phyloP scores from a whole-genome alignment of 805 yeast genomes.

The Pichia sporocuriosa region DNA sequence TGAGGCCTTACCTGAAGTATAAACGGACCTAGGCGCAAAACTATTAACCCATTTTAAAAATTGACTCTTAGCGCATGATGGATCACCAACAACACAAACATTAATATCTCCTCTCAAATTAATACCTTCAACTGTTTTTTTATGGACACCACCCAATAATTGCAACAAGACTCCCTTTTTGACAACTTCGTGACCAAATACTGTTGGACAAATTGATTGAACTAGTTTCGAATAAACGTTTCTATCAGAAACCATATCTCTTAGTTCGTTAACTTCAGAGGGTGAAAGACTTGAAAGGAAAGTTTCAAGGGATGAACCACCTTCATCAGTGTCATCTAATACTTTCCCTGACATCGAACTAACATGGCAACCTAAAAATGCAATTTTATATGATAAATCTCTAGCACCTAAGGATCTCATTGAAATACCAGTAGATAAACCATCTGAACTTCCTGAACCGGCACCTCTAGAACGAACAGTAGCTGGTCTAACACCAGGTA shows the following conservation, averaged over 20 bases:
- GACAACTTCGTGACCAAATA: slow-evolving; percentile 90
- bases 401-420: slow-evolving; percentile 87
- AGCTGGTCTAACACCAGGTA: slow-evolving; percentile 91
- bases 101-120: slow-evolving; percentile 94
- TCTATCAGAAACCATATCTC: slow-evolving; percentile 84
- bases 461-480: slow-evolving; percentile 56
- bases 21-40: slow-evolving; percentile 89
- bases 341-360: slow-evolving; percentile 45
- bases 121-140: slow-evolving; percentile 87
- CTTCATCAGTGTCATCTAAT: slow-evolving; percentile 21
- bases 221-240: slow-evolving; percentile 81
- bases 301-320: slow-evolving; percentile 47
- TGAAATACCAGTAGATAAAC: slow-evolving; percentile 76
- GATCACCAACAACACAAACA: slow-evolving; percentile 95
- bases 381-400: slow-evolving; percentile 85
- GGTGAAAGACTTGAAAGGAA: slow-evolving; percentile 73
- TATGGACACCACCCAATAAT: slow-evolving; percentile 92
- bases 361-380: slow-evolving; percentile 89
- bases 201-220: slow-evolving; percentile 89
- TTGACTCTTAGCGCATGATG: slow-evolving; percentile 95
- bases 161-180: slow-evolving; percentile 89
- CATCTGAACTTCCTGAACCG: slow-evolving; percentile 47
- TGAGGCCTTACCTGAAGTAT: slow-evolving; percentile 97
- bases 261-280: slow-evolving; percentile 76
- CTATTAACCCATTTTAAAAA: slow-evolving; percentile 88